These are phyloP conservation scores for Inga oerstediana DNA, from an alignment of 306 rosid species.

Conservation along the genomic window DNA sequence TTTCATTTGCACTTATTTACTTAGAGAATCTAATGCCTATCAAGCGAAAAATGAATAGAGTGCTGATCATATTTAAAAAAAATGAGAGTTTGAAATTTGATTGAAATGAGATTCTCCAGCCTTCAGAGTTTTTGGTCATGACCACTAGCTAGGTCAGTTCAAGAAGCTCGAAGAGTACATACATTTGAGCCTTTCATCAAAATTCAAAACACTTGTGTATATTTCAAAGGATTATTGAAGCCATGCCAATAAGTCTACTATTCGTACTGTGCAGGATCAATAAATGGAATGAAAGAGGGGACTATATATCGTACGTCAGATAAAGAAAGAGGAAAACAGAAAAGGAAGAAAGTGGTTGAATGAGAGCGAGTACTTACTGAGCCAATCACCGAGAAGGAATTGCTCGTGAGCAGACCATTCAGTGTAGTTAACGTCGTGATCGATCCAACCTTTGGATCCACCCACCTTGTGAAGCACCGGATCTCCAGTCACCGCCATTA, in stretches of 20 bases:
- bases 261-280: background rate
- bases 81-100: background rate
- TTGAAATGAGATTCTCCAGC: background rate
- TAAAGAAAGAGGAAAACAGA: background rate
- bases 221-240: background rate
- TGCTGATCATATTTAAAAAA: background rate
- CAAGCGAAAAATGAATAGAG: background rate
- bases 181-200: background rate
- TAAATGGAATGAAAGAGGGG: background rate
- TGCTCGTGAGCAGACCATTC: conserved; percentile 56
- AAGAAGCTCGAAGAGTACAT: background rate
- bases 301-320: background rate
- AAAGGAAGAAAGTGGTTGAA: background rate
- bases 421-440: conserved; percentile 59
- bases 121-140: background rate
- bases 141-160: background rate
- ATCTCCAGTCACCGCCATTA: conserved; percentile 17
- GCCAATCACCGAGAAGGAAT: conserved; percentile 76
- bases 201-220: background rate
- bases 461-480: conserved; percentile 62
- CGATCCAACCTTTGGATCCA: conserved; percentile 59
- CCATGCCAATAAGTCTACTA: background rate
- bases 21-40: background rate
- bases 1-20: background rate
- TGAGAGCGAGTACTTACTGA: conserved; percentile 46